Evolutionary conservation across 768 basidiomycete genomes (phyloP).

Genomic region (Lactifluus volemus): DNA sequence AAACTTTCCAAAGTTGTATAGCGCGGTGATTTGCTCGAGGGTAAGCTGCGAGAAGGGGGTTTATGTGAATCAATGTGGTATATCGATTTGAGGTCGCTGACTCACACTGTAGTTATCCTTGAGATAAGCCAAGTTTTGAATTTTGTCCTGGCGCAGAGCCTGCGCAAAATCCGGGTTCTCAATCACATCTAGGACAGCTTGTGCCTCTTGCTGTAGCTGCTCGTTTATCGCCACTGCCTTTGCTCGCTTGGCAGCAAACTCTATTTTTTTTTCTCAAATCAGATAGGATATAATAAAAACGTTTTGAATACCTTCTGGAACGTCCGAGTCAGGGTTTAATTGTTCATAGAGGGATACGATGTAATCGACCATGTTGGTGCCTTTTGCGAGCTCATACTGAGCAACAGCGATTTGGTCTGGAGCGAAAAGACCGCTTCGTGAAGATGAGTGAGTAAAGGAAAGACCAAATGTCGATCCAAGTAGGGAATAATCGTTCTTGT

Average conservation of each 20-base stretch:
- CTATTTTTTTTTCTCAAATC: constrained; percentile 33
- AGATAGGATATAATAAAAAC: neutral
- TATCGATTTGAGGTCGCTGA: constrained; percentile 9
- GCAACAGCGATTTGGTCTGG: constrained; percentile 74
- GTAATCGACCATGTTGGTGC: constrained; percentile 98
- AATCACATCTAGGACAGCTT: constrained; percentile 90
- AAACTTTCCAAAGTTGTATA: constrained; percentile 98
- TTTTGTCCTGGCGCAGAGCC: constrained; percentile 90
- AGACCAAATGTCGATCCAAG: constrained; percentile 90
- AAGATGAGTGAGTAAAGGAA: constrained; percentile 88
- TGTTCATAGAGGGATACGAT: constrained; percentile 72
- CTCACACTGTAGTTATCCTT: constrained; percentile 86
- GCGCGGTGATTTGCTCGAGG: constrained; percentile 86
- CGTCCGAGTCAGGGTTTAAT: constrained; percentile 61
- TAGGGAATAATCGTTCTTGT: constrained; percentile 86
- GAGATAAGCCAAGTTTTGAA: constrained; percentile 90
- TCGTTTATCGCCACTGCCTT: constrained; percentile 79
- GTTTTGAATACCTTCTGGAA: constrained; percentile 52
- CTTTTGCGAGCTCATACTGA: constrained; percentile 95
- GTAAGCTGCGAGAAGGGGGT: constrained; percentile 54
- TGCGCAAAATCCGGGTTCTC: constrained; percentile 95
- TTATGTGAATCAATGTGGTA: neutral
- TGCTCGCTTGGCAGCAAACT: constrained; percentile 77
- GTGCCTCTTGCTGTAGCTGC: constrained; percentile 80
- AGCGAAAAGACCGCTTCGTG: constrained; percentile 68